Conservation (phyloP, 305 asterid species). For the Fraxinus xanthoxyloides region DNA sequence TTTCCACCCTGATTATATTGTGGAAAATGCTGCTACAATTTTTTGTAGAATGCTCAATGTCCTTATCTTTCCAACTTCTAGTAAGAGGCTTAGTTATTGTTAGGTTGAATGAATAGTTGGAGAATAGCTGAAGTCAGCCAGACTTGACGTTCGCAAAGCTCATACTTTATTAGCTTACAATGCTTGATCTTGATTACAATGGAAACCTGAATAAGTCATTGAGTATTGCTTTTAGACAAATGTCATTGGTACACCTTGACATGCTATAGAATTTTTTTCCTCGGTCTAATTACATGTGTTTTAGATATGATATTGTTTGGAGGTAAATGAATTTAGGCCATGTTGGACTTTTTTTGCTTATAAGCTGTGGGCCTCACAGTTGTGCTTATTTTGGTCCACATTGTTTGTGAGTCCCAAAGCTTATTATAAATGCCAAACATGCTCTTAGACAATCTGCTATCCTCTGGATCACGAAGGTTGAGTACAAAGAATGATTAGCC, state of each 20-base stretch:
- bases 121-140: not conserved
- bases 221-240: not conserved
- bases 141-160: not conserved
- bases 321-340: not conserved
- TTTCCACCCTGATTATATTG: not conserved
- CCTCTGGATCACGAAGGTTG: not conserved
- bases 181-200: not conserved
- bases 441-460: not conserved
- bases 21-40: conserved; percentile 1
- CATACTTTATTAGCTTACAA: not conserved
- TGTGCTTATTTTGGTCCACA: not conserved
- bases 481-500: not conserved
- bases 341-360: not conserved
- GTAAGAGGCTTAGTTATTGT: not conserved
- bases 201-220: not conserved
- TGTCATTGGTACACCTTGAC: not conserved
- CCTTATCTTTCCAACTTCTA: conserved; percentile 2
- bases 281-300: not conserved
- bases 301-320: not conserved
- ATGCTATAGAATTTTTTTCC: not conserved
- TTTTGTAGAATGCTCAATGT: not conserved
- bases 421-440: not conserved
- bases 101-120: not conserved
- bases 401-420: not conserved
- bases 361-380: not conserved